A percentile compares a stretch with the other conserved stretches of the same genome.
phyloP scores from a whole-genome alignment of 2,329 filamentous ascomycete species.

The Cordyceps fumosorosea region DNA sequence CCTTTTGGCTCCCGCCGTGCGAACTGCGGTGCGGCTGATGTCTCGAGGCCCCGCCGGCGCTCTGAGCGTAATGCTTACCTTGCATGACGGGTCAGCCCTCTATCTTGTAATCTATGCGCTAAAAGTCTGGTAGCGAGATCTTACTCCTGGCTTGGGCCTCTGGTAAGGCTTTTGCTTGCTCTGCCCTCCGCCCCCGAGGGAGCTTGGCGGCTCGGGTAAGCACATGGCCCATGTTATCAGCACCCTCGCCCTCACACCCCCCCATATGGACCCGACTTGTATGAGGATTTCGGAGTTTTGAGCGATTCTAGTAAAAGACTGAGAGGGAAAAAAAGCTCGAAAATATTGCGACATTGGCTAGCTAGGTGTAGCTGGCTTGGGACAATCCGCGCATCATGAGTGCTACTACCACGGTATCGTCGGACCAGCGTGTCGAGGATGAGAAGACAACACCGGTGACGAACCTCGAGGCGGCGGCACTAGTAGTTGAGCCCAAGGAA shows the following conservation, averaged over 20 bases:
- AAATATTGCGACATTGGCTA: neutral
- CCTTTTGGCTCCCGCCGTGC: neutral
- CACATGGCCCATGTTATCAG: neutral
- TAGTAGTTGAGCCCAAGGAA: neutral
- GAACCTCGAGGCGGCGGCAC: neutral
- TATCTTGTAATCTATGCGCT: neutral
- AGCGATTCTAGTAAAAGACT: neutral
- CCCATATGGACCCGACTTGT: neutral
- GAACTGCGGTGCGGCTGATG: neutral
- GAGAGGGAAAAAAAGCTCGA: neutral
- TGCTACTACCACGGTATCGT: neutral
- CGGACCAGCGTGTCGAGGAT: neutral
- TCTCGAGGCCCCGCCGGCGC: neutral
- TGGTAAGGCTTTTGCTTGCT: neutral
- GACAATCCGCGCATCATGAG: neutral
- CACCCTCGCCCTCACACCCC: neutral
- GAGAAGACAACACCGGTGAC: neutral
- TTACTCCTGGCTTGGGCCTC: neutral
- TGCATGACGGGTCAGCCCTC: neutral
- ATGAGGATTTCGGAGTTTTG: neutral
- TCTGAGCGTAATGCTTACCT: slow-evolving; percentile 1
- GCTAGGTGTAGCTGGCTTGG: neutral
- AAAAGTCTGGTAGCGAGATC: neutral
- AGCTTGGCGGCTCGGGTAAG: neutral
- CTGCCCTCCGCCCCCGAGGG: neutral